Evolutionary conservation across 2,329 filamentous ascomycete genomes (phyloP), one percentile per base, ranked within the genome.

Genomic region (Lasiodiplodia hormozganensis): DNA sequence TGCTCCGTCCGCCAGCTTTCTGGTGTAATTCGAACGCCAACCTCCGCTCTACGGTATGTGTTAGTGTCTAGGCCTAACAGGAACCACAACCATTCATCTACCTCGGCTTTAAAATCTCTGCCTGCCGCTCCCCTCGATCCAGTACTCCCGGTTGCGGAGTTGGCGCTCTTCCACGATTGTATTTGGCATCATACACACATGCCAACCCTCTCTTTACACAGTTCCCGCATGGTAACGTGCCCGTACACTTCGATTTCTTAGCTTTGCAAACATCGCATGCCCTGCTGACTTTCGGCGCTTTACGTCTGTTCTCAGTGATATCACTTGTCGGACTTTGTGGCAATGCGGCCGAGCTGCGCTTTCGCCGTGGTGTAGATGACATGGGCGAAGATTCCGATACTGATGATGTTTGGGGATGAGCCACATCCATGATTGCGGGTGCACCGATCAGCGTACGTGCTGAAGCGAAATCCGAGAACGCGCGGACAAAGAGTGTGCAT

Each of bases 181-280:
- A 76, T 18, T 53, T 54, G 25, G 75, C 71, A 52, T 76, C 70
- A 67, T 76, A 77, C 25, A 71, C 70, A 65, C 75, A 77, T 0
- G 66, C 23, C 1, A 74, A 40, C 2, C 70, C 71, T 49, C 71
- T 68, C 10, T 69, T 70, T 1, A 43, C 67, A 51, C 74, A 77
- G 11, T 53, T 75, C 18, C 68, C 70, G 65, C 76, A 77, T 4
- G 76, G 76, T 43, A 73, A 73, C 4, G 72, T 73, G 21, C 75
- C 74, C 0, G 74, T 74, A 34, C 75, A 77, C 62, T 75, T 76
- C 2, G 72, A 71, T 65, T 77, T 77, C 58, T 73, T 76, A 49
- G 71, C 51, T 60, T 77, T 77, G 73, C 76, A 77, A 11, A 71
- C 64, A 49, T 77, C 74, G 70, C 76, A 77, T 11, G 75, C 76